Conservation (phyloP, 2,329 filamentous ascomycete species). For the Trichoderma sp. region DNA sequence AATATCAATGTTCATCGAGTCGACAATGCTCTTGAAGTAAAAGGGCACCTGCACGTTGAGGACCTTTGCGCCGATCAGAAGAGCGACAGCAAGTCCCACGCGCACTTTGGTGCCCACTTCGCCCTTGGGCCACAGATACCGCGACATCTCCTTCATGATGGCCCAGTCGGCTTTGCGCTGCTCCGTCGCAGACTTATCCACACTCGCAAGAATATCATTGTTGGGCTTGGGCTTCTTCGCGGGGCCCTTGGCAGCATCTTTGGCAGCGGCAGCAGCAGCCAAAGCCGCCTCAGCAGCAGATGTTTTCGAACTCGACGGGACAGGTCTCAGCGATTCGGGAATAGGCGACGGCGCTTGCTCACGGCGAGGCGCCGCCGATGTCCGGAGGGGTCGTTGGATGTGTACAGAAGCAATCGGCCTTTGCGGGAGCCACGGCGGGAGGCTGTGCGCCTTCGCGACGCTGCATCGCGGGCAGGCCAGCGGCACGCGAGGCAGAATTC, state of each 20-base stretch:
- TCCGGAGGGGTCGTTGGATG: slow-evolving; percentile 32
- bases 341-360: slow-evolving; percentile 24
- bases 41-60: slow-evolving; percentile 98
- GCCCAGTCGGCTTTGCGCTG: slow-evolving; percentile 97
- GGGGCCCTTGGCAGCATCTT: neutral
- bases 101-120: slow-evolving; percentile 69
- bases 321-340: slow-evolving; percentile 21
- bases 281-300: neutral
- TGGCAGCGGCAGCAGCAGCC: neutral
- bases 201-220: slow-evolving; percentile 33
- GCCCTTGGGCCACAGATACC: slow-evolving; percentile 94
- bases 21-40: slow-evolving; percentile 97
- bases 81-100: slow-evolving; percentile 76
- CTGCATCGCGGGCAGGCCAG: slow-evolving; percentile 33
- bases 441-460: slow-evolving; percentile 26
- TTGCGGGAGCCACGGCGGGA: slow-evolving; percentile 31
- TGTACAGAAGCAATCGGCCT: slow-evolving; percentile 25
- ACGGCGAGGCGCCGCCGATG: slow-evolving; percentile 30
- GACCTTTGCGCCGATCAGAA: slow-evolving; percentile 87
- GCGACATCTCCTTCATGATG: slow-evolving; percentile 96
- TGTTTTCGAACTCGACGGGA: slow-evolving; percentile 21
- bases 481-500: slow-evolving; percentile 34
- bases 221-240: slow-evolving; percentile 25
- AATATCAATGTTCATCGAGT: slow-evolving; percentile 96
- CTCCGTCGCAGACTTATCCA: slow-evolving; percentile 64